Evolutionary conservation across 139 green algal genomes (phyloP), one percentile per base, ranked within the genome.

Genomic region (Haematococcus sp.): DNA sequence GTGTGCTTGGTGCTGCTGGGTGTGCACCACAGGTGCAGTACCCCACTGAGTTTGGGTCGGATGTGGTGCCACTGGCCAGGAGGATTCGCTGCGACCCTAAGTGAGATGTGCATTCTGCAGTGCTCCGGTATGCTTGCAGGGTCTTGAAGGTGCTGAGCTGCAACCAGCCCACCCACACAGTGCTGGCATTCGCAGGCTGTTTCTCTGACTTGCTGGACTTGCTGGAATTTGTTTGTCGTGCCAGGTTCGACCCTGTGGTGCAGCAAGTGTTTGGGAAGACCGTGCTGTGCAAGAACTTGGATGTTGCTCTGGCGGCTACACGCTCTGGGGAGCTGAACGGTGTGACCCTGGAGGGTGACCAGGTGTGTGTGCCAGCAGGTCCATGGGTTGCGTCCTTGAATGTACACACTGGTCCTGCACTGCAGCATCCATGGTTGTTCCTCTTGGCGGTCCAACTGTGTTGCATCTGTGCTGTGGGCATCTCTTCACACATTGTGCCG

Each of bases 291-390:
- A 84, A 85, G 55, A 81, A 89, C 71, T 43, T 91, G 64, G 82
- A 92, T n/a, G 58, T 89, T 0, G 91, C 91, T 0, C 66, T 68
- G 3, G 44, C 77, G 52, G 86, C 64, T 33, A 27, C 63, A 30
- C 64, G 56, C 1, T 4, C 13, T 19, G 28, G 52, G 19, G 70
- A 86, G 19, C 77, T 97, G 1, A 86, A 97, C 82, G 97, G 90
- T 75, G 88, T 98, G 15, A 98, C 94, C 11, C 82, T 98, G 68
- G 87, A 97, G 17, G 94, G 94, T 5, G 90, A 95, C 71, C 81
- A 91, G 66, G 84, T 92, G 68, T 31, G 68, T 7, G 40, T 49
- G 7, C 11, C 7, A 49, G 40, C 40, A n/a, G n/a, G n/a, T n/a
- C n/a, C n/a, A n/a, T n/a, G n/a, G n/a, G n/a, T n/a, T 68, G 55